Evolutionary conservation across 352 stramenopile genomes (phyloP).

Genomic region (Pythium brachiatum): DNA sequence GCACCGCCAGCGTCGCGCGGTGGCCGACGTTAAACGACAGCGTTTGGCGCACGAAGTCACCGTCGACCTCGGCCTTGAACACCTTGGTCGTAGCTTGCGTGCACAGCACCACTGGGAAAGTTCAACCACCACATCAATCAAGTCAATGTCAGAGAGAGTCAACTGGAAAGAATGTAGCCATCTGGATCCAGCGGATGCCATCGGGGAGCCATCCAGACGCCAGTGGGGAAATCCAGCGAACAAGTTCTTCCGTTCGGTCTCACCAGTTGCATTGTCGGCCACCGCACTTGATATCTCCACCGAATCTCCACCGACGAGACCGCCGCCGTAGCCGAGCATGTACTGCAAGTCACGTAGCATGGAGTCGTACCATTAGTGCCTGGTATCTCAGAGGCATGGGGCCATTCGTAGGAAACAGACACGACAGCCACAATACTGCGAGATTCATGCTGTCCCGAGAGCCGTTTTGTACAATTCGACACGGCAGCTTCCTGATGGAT

Average conservation of each 20-base stretch:
- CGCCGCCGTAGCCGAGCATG: slow-evolving; percentile 80
- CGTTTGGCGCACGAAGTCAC: slow-evolving; percentile 48
- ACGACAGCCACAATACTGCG: background rate
- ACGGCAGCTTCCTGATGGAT: background rate
- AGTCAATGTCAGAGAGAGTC: too few species aligned
- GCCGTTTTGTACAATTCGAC: background rate
- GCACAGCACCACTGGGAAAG: slow-evolving; percentile 39
- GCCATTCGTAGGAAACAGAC: slow-evolving; percentile 7
- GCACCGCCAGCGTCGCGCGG: slow-evolving; percentile 63
- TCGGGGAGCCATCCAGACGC: slow-evolving; percentile 9
- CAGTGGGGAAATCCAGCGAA: background rate
- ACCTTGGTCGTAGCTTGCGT: slow-evolving; percentile 89
- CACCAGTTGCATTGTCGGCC: slow-evolving; percentile 44
- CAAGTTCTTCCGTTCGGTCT: background rate
- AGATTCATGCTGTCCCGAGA: background rate
- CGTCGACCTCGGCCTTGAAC: slow-evolving; percentile 61
- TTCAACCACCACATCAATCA: background rate
- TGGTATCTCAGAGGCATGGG: background rate
- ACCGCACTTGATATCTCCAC: slow-evolving; percentile 63
- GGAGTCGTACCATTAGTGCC: background rate
- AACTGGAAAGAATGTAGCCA: slow-evolving; percentile 10
- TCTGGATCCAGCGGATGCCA: slow-evolving; percentile 12
- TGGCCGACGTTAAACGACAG: slow-evolving; percentile 48
- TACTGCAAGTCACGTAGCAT: slow-evolving; percentile 41
- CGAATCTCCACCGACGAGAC: slow-evolving; percentile 73